Percentiles rank a stretch among this genome's conserved stretches.
These are phyloP conservation scores for Eremomyces bilateralis DNA, from an alignment of 495 filamentous ascomycete genomes.

Conservation along the genomic window DNA sequence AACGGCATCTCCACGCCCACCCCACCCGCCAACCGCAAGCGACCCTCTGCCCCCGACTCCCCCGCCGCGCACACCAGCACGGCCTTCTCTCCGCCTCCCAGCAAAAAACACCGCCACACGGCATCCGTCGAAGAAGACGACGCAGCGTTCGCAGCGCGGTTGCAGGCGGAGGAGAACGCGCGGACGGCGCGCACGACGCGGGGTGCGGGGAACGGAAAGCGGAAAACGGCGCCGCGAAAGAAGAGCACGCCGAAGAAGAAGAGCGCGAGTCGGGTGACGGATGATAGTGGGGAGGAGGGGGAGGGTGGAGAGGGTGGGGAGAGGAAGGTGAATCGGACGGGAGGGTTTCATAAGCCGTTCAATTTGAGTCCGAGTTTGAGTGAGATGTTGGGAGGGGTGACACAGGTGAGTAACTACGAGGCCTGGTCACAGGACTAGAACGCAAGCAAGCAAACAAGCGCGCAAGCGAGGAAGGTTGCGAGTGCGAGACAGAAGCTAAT, in stretches of 20 bases:
- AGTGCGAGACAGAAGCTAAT: slow-evolving; percentile 50
- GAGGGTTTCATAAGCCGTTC: slow-evolving; percentile 53
- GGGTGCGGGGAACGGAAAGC: slow-evolving; percentile 29
- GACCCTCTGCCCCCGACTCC: slow-evolving; percentile 1
- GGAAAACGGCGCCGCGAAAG: slow-evolving; percentile 21
- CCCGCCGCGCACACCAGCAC: slow-evolving; percentile 3
- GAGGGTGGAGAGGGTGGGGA: slow-evolving; percentile 44
- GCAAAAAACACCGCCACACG: slow-evolving; percentile 33
- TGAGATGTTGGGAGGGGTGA: too few relatives aligned
- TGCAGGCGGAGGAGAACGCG: slow-evolving; percentile 82
- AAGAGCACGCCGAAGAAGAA: slow-evolving; percentile 41
- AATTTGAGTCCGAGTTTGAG: too few relatives aligned
- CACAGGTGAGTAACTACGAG: too few relatives aligned
- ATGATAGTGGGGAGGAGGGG: slow-evolving; percentile 60
- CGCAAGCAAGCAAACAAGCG: too few relatives aligned
- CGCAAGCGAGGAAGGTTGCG: too few relatives aligned
- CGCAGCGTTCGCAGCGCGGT: slow-evolving; percentile 59
- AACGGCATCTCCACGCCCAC: slow-evolving; percentile 21
- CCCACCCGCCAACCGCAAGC: slow-evolving; percentile 7
- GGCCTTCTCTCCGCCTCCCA: slow-evolving; percentile 16
- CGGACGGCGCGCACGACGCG: slow-evolving; percentile 46
- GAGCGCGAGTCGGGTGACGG: slow-evolving; percentile 54
- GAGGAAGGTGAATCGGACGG: slow-evolving; percentile 39
- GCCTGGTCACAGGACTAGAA: too few relatives aligned
- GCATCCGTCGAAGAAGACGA: slow-evolving; percentile 40